phyloP scores from a whole-genome alignment of 1,284 basidiomycete species.

The Malassezia japonica region DNA sequence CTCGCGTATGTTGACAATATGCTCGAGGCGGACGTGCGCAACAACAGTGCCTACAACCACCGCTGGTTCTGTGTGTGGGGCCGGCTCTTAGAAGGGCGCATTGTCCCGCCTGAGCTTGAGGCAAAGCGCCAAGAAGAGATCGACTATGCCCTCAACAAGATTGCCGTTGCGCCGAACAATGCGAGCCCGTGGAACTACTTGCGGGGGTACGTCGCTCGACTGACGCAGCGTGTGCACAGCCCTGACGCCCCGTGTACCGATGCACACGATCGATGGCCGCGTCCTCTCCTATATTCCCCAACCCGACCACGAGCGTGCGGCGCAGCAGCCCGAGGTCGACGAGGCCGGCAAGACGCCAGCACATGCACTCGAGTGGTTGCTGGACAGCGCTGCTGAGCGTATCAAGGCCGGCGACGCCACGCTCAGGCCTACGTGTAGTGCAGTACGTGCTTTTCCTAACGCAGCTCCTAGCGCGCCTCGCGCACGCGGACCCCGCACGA shows the following conservation, averaged over 20 bases:
- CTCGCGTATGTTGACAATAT: slow-evolving; percentile 66
- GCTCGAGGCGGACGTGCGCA: slow-evolving; percentile 69
- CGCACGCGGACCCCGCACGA: slow-evolving; percentile 4
- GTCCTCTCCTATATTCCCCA: slow-evolving; percentile 15
- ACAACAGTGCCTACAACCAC: slow-evolving; percentile 98
- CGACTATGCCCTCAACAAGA: slow-evolving; percentile 20
- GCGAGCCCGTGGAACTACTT: slow-evolving; percentile 40
- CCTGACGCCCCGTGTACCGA: neutral
- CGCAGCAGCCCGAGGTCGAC: slow-evolving; percentile 20
- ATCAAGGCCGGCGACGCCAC: neutral
- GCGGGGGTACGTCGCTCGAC: slow-evolving; percentile 19
- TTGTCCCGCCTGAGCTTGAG: neutral
- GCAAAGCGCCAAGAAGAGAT: slow-evolving; percentile 52
- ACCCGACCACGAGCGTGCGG: slow-evolving; percentile 18
- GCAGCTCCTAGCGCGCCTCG: slow-evolving; percentile 9
- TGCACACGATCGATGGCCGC: neutral
- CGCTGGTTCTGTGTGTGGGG: slow-evolving; percentile 79
- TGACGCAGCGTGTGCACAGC: slow-evolving; percentile 1
- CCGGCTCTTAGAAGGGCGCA: neutral
- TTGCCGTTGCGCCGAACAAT: slow-evolving; percentile 33
- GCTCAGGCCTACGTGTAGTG: neutral
- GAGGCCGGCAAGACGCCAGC: slow-evolving; percentile 15
- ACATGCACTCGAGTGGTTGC: slow-evolving; percentile 34
- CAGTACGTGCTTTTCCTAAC: neutral
- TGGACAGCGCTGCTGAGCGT: slow-evolving; percentile 1